Percentiles rank a stretch among this genome's conserved stretches.
These are phyloP conservation scores for Ascosphaera aggregata DNA, from an alignment of 2,329 filamentous ascomycete genomes.

Conservation along the genomic window DNA sequence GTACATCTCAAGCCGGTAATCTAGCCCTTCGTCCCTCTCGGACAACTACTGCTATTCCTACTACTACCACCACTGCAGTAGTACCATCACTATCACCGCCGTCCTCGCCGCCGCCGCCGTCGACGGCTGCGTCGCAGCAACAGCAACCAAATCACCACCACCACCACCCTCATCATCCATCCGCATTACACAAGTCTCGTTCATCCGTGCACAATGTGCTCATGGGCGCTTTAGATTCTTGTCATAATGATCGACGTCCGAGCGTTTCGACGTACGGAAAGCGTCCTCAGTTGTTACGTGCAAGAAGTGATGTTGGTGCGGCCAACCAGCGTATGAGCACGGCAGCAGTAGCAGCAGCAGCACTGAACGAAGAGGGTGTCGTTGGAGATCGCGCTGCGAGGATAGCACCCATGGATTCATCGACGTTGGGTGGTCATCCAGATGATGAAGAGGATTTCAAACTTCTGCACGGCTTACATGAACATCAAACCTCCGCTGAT, in stretches of 20 bases:
- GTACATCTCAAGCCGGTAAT: not conserved
- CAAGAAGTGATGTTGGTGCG: not conserved
- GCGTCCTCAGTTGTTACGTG: not conserved
- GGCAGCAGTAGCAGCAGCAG: no score
- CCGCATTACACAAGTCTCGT: not conserved
- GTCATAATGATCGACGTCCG: not conserved
- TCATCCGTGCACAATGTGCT: not conserved
- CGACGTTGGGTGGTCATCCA: constrained; percentile 10
- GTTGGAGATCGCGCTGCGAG: not conserved
- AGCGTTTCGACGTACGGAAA: not conserved
- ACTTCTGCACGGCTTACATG: constrained; percentile 72
- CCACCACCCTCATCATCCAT: no score
- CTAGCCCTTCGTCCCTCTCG: not conserved
- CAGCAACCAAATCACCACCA: no score
- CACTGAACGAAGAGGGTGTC: not conserved
- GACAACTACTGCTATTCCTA: not conserved
- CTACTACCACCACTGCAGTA: not conserved
- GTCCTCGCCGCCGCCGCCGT: not conserved
- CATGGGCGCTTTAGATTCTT: not conserved
- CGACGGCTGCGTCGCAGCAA: no score
- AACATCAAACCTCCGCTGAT: constrained; percentile 76
- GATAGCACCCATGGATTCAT: constrained; percentile 8
- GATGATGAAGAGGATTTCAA: constrained; percentile 29
- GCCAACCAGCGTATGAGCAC: not conserved
- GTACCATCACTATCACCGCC: no score